These are phyloP conservation scores for Aspergillus ustus DNA, from an alignment of 2,329 filamentous ascomycete species.

Conservation along the genomic window DNA sequence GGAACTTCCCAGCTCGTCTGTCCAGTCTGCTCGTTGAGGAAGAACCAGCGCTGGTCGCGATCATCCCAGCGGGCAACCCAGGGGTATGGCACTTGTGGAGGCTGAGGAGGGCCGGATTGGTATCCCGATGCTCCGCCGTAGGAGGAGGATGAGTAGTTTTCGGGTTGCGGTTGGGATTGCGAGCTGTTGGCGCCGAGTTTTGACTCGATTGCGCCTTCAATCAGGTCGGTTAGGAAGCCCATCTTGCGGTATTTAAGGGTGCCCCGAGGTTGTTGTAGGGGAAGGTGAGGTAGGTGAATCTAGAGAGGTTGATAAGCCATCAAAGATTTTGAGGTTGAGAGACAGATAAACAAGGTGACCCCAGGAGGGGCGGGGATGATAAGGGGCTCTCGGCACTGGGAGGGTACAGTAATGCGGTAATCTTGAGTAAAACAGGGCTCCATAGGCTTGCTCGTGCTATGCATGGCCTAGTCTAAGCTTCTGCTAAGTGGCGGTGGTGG, in stretches of 20 bases:
- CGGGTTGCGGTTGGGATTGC: constrained; percentile 10
- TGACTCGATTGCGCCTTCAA: constrained; percentile 31
- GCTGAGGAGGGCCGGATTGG: constrained; percentile 12
- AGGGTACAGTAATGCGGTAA: not conserved
- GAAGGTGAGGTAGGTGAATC: not conserved
- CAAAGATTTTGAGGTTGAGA: not conserved
- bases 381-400: not conserved
- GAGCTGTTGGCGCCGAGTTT: constrained; percentile 14
- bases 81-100: constrained; percentile 38
- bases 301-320: not conserved
- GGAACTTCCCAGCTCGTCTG: constrained; percentile 48
- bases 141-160: constrained; percentile 1
- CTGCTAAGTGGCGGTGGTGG: constrained; percentile 2
- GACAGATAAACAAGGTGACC: not conserved
- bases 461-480: not conserved
- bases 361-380: not conserved
- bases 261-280: not conserved
- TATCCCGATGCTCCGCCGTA: not conserved
- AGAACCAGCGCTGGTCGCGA: constrained; percentile 48
- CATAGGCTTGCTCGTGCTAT: not conserved
- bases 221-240: constrained; percentile 36
- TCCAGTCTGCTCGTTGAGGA: constrained; percentile 53
- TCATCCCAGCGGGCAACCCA: constrained; percentile 53
- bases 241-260: constrained; percentile 16
- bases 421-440: not conserved